Base-by-base conservation (phyloP, 306 rosid species). In the Astragalus membranaceus region DNA sequence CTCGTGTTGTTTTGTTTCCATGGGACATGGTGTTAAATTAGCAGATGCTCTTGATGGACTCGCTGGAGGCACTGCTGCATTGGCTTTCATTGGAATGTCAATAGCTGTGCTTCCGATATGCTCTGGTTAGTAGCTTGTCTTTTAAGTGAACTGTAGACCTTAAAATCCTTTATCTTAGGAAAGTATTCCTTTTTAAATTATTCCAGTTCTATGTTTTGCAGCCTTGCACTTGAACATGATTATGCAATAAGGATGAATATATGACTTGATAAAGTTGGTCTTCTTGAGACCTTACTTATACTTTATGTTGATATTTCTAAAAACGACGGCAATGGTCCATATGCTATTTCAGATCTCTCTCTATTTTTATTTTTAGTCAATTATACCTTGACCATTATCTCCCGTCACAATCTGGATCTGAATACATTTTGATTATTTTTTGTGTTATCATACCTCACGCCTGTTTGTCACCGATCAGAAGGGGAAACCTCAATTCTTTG, bases 31-130 rank as follows among this genome's bases (percentile, higher is more conserved):
- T 20, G 88, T 94, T 59, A 83, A 94, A 81, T 52, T 88, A 72
- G 85, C 97, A 10, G 93, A 90, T 82, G 89, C 95, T 67, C 92
- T 94, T 73, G 98, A 94, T 67, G 98, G 98, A 64, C 83, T 94
- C 66, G 95, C 98, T 58, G 96, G 98, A 56, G 98, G 98, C 59
- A 79, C 83, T 70, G 91, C 98, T 75, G 97, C 98, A 52, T 77
- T 94, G 90, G 98, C 98, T 36, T 90, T 90, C 55, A 78, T 76
- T 9, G 98, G 97, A 76, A 90, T 94, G 98, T 86, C 98, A 1
- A 88, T 90, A 12, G 97, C 97, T 8, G 96, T 94, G 82, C 98
- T 94, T 76, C 98, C 98, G 42, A 82, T 94, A 75, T 90, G 96
- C 67, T 79, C 96, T 64, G 98, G 98, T 94, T 74, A 85, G 96